Conservation (phyloP, 2,329 filamentous ascomycete species). For the Macrophomina tecta region DNA sequence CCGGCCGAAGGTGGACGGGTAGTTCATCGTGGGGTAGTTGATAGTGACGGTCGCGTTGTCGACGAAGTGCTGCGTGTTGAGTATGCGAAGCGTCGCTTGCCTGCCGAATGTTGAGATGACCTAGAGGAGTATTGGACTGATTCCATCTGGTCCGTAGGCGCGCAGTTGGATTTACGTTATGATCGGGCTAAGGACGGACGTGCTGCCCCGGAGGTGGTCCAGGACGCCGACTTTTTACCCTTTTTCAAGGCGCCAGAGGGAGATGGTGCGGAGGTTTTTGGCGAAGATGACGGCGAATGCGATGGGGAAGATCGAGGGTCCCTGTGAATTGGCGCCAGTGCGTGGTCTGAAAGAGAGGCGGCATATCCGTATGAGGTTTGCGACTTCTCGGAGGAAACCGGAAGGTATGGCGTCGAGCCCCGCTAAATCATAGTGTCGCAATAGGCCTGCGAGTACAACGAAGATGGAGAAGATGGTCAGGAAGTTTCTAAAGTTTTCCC, state of each 20-base stretch:
- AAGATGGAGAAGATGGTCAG: neutral
- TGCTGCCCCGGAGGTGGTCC: slow-evolving; percentile 32
- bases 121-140: slow-evolving; percentile 28
- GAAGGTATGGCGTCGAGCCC: neutral
- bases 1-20: neutral
- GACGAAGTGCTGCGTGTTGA: slow-evolving; percentile 12
- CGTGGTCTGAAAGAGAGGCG: neutral
- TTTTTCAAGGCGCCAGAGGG: slow-evolving; percentile 31
- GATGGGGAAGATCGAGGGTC: slow-evolving; percentile 31
- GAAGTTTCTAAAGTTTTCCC: neutral
- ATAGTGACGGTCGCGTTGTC: neutral
- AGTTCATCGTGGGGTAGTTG: slow-evolving; percentile 6
- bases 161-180: slow-evolving; percentile 30
- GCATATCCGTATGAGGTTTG: neutral
- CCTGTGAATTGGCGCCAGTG: neutral
- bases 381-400: neutral
- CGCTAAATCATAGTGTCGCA: neutral
- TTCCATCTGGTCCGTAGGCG: slow-evolving; percentile 27
- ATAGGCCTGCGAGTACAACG: neutral
- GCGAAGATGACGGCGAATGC: slow-evolving; percentile 31
- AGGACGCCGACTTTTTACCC: slow-evolving; percentile 31
- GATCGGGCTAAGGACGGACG: slow-evolving; percentile 28
- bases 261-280: slow-evolving; percentile 29
- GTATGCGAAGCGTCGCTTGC: slow-evolving; percentile 29
- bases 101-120: slow-evolving; percentile 30